Evolutionary conservation across 805 yeast genomes (phyloP), one percentile per base, ranked within the genome.

Genomic region (Candida maesae): DNA sequence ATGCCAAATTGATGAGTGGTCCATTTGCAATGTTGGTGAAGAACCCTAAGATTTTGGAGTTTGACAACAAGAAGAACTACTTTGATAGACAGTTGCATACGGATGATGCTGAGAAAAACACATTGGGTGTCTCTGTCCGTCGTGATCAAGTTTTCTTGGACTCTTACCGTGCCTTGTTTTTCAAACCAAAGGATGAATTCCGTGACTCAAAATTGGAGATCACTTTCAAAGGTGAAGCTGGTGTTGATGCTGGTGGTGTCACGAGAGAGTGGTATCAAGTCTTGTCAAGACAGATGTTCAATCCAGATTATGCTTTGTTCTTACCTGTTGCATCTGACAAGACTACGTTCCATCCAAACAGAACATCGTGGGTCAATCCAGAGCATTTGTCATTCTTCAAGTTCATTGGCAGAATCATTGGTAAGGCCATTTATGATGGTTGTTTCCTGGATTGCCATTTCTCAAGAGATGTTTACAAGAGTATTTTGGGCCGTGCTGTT

Each of bases 221-320:
- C 31, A 74, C 74, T n/a, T 93, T 93, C 67, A 80, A 80, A 47
- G 96, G 95, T 2, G 99, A 93, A 62, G 84, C 84, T 40, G 99
- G 98, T 51, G 86, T 93, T 36, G 99, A 93, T 70, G 99, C 96
- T 3, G 99, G 99, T 51, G 99, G 99, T 30, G 81, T 93, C 13
- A 86, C 97, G 0, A 73, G 99, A 56, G 99, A 93, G 61, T 93
- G 99, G 99, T 90, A 83, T 56, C 97, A 90, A 59, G 95, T 90
- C 5, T 64, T 93, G 35, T 81, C 96, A 0, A 73, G 96, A 47
- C 97, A 91, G 60, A 90, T 93, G 87, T 88, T 93, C 66, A 89
- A 91, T 59, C 95, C 98, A 0, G 95, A 88, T 55, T 89, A 89
- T 65, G 97, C 96, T 0, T 66, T 93, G 47, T 93, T 91, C 59